A percentile compares a stretch with the other conserved stretches of the same genome.
Conservation (phyloP, 1,284 basidiomycete genomes). For the Ustilago bromivora region DNA sequence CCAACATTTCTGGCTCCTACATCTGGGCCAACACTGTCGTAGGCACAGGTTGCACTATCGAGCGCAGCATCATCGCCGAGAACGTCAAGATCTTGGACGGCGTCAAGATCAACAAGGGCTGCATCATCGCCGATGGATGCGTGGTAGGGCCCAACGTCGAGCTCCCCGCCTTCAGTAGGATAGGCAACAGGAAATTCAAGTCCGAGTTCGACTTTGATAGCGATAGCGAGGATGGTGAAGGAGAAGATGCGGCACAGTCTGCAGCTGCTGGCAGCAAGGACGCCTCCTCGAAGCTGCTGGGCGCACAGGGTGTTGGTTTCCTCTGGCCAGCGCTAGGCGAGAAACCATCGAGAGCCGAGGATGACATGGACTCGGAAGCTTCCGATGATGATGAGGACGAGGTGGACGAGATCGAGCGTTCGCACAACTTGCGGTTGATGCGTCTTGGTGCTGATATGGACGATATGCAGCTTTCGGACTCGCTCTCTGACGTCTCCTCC, state of each 20-base stretch:
- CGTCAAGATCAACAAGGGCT: slow-evolving; percentile 74
- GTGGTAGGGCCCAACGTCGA: slow-evolving; percentile 72
- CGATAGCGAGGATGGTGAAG: slow-evolving; percentile 45
- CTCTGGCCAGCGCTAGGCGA: slow-evolving; percentile 61
- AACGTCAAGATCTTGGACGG: slow-evolving; percentile 80
- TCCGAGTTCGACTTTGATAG: slow-evolving; percentile 51
- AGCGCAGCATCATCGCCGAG: slow-evolving; percentile 76
- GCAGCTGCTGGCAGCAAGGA: slow-evolving; percentile 16
- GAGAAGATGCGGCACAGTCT: slow-evolving; percentile 53
- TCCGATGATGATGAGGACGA: slow-evolving; percentile 48
- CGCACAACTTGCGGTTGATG: slow-evolving; percentile 53
- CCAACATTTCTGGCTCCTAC: slow-evolving; percentile 53
- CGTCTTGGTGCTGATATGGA: slow-evolving; percentile 46
- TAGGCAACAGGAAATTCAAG: slow-evolving; percentile 73
- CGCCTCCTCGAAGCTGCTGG: slow-evolving; percentile 37
- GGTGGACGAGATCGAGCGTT: slow-evolving; percentile 53
- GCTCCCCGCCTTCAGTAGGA: slow-evolving; percentile 78
- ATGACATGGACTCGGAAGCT: slow-evolving; percentile 33
- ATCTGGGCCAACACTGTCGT: slow-evolving; percentile 56
- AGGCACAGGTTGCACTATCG: slow-evolving; percentile 80
- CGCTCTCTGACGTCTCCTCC: slow-evolving; percentile 57
- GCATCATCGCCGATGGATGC: slow-evolving; percentile 66
- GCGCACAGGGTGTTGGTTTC: slow-evolving; percentile 48
- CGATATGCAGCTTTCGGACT: slow-evolving; percentile 49
- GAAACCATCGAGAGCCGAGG: slow-evolving; percentile 20